Conservation (phyloP, 192 early-diverging fungal species). For the Dimargaris cristalligena region DNA sequence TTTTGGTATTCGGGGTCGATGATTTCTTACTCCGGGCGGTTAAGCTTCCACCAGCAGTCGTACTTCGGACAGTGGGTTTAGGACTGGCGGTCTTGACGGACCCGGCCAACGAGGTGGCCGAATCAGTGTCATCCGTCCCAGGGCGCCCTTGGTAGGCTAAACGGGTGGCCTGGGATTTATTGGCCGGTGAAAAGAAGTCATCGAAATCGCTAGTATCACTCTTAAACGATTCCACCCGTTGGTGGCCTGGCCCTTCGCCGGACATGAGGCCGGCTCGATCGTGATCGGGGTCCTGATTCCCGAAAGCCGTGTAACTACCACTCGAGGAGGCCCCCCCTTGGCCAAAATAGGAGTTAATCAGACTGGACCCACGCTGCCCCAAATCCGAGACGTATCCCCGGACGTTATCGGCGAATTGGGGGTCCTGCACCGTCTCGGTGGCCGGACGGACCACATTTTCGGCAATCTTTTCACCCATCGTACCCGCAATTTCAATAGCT, state of each 20-base stretch:
- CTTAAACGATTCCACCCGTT: background rate
- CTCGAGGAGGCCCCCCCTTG: background rate
- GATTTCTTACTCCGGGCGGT: background rate
- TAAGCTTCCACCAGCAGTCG: background rate
- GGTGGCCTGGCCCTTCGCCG: background rate
- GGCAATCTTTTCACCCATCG: background rate
- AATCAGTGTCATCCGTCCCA: background rate
- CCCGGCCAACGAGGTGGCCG: too few relatives aligned
- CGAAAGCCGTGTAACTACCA: background rate
- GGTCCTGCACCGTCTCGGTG: slow-evolving; percentile 6
- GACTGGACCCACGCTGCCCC: slow-evolving; percentile 1
- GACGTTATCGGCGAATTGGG: slow-evolving; percentile 4
- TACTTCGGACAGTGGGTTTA: background rate
- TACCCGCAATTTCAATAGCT: slow-evolving; percentile 3
- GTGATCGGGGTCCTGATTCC: background rate
- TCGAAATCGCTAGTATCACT: background rate
- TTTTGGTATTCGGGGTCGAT: background rate
- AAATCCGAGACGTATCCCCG: slow-evolving; percentile 4
- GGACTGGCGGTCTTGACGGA: background rate
- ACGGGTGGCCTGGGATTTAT: background rate
- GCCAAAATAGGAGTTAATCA: background rate
- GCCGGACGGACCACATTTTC: slow-evolving; percentile 1
- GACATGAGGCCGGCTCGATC: background rate
- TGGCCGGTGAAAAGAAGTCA: slow-evolving; percentile 1
- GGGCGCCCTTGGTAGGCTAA: background rate